Percentiles rank a stretch among this genome's conserved stretches.
Evolutionary conservation across 2,329 filamentous ascomycete species (phyloP).

Genomic region (Diaporthe aspalathi): DNA sequence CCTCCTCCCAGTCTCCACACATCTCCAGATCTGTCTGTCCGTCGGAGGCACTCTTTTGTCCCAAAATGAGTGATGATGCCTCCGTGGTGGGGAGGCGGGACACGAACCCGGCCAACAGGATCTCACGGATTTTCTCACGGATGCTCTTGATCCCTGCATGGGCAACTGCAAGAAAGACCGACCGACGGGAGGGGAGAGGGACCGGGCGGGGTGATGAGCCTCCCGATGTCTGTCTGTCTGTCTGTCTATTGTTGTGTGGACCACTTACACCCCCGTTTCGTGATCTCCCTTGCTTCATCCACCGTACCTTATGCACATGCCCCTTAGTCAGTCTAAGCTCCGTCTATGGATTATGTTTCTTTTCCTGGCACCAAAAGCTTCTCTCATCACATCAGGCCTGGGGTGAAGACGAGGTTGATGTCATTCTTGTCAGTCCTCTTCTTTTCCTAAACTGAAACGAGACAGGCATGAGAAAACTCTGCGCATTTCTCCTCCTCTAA

Average conservation of each 20-base stretch:
- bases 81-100: background rate
- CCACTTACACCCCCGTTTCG: no score
- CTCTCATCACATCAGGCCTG: background rate
- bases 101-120: slow-evolving; percentile 12
- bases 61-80: slow-evolving; percentile 9
- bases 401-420: slow-evolving; percentile 6
- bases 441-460: slow-evolving; percentile 21
- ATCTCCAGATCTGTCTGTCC: background rate
- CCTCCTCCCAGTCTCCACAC: background rate
- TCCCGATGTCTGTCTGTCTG: slow-evolving; percentile 3
- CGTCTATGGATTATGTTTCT: no score
- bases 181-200: background rate
- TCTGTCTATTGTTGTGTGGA: no score
- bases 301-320: no score
- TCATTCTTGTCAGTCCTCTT: slow-evolving; percentile 8
- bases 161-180: no score
- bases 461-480: slow-evolving; percentile 13
- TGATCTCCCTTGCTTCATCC: no score
- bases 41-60: background rate
- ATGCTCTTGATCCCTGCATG: background rate
- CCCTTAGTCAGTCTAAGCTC: no score
- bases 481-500: slow-evolving; percentile 22
- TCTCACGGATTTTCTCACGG: background rate
- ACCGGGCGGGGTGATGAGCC: background rate
- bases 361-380: slow-evolving; percentile 1